Base-by-base conservation (phyloP, 257 asterid genomes). In the Solanum virginianum region DNA sequence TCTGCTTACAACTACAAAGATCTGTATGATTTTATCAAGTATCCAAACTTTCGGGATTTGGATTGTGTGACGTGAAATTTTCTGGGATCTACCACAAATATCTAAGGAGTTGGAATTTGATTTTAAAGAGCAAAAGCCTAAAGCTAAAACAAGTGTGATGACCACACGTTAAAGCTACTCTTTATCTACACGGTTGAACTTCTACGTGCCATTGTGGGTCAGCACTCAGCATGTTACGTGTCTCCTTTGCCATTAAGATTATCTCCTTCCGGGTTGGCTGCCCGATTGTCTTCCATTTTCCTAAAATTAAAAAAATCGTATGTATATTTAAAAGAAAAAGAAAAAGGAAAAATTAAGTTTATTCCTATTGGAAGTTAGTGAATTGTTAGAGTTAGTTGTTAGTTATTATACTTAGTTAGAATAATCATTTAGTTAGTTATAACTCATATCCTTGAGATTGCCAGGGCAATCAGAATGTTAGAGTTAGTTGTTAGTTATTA, bases 131-230 rank as follows among this genome's bases (percentile, higher is more conserved):
- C 74, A 2, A 63, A 69, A 56, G n/a, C 2, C 36, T 32, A 56
- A 16, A 24, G 41, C 16, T 8, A 65, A 51, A 70, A 62, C 80
- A 85, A 90, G 94, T 92, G 97, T 92, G 97, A 90, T 85, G 91
- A 84, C 98, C 98, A 94, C 96, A 95, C 97, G 98, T 95, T 92
- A 86, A 10, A 39, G 91, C 87, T 89, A 89, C 90, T 82, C 77
- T 62, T 92, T 86, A 94, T 94, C 97, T 84, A 68, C 88, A 92
- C 91, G 91, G 86, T 86, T 88, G 57, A 1, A 59, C 20, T 54
- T 65, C 13, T 15, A 90, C 96, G 97, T 92, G 96, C 89, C 91
- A 32, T 56, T 66, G 16, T 86, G 15, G 70, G 56, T 66, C 85
- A 83, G 69, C 36, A 75, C 22, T 72, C 85, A 83, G 69, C 36